A percentile compares a stretch with the other conserved stretches of the same genome.
Conservation (phyloP, 352 stramenopile species). For the Poterioochromonas sp. region DNA sequence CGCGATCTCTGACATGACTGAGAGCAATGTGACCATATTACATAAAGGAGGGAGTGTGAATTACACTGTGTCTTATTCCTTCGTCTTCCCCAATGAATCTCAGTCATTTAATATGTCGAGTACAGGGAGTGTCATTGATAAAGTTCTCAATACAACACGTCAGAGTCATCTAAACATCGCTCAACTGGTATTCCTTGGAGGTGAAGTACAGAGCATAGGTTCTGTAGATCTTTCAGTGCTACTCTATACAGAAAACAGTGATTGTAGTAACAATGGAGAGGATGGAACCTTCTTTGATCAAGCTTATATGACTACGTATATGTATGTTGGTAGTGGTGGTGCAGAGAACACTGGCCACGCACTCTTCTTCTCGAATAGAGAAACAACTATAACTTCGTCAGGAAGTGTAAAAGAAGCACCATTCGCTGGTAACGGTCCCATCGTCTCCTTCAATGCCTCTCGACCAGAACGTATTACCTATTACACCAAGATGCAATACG, state of each 20-base stretch:
- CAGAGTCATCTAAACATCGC: neutral
- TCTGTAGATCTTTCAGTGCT: no score
- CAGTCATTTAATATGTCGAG: no score
- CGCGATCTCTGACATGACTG: no score
- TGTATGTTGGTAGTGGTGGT: constrained; percentile 31
- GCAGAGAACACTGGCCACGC: constrained; percentile 43
- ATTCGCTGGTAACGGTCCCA: constrained; percentile 38
- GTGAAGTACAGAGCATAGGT: neutral
- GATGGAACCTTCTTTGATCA: constrained; percentile 35
- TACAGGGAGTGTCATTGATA: no score
- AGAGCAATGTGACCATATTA: no score
- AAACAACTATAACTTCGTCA: constrained; percentile 31
- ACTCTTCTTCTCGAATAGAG: constrained; percentile 41
- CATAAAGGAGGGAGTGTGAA: no score
- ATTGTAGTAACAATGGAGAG: constrained; percentile 21
- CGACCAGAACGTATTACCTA: constrained; percentile 34
- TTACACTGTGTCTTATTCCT: no score
- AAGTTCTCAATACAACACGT: neutral
- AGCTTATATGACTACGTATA: constrained; percentile 33
- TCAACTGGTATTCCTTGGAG: neutral
- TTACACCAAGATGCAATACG: constrained; percentile 30
- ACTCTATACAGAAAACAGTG: no score
- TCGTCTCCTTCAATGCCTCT: constrained; percentile 29
- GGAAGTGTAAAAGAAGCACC: constrained; percentile 36
- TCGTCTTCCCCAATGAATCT: no score